These are phyloP conservation scores for Myriosclerotinia duriaeana DNA, from an alignment of 2,329 filamentous ascomycete species.

Conservation along the genomic window DNA sequence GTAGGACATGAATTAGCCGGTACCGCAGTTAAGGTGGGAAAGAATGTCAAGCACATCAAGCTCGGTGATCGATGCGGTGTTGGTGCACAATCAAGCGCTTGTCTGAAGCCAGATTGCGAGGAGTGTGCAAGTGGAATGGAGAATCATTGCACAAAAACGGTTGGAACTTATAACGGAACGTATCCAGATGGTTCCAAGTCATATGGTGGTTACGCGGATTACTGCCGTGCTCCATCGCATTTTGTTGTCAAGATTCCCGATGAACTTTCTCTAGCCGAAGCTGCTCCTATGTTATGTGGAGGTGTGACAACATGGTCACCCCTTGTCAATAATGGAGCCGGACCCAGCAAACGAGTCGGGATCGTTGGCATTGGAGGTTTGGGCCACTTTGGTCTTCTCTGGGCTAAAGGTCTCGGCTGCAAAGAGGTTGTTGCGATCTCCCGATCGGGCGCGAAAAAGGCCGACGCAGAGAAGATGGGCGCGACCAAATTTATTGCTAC, in stretches of 20 bases:
- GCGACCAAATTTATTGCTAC: conserved; percentile 22
- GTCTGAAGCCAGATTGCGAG: conserved; percentile 23
- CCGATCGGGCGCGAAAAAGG: conserved; percentile 19
- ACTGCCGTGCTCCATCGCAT: conserved; percentile 20
- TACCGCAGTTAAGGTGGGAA: conserved; percentile 48
- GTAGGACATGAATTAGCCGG: conserved; percentile 55
- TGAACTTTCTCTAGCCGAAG: conserved; percentile 18
- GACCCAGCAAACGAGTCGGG: conserved; percentile 56
- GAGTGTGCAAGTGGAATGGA: conserved; percentile 22
- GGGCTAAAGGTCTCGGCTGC: conserved; percentile 66
- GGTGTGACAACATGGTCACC: conserved; percentile 19
- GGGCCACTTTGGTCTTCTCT: conserved; percentile 69
- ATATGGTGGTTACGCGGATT: conserved; percentile 22
- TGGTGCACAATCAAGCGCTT: conserved; percentile 49
- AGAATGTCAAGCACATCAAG: conserved; percentile 46
- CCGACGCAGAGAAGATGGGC: conserved; percentile 23
- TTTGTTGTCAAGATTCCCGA: conserved; percentile 24
- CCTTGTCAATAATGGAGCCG: conserved; percentile 22
- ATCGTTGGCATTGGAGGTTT: conserved; percentile 71
- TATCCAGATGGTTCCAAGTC: conserved; percentile 23
- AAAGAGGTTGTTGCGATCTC: conserved; percentile 60
- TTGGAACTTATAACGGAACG: conserved; percentile 17
- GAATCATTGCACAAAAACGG: conserved; percentile 11
- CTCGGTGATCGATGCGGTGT: conserved; percentile 56
- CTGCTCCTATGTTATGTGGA: conserved; percentile 23